phyloP scores from a whole-genome alignment of 306 rosid species.

The Cucumis cinereus region DNA sequence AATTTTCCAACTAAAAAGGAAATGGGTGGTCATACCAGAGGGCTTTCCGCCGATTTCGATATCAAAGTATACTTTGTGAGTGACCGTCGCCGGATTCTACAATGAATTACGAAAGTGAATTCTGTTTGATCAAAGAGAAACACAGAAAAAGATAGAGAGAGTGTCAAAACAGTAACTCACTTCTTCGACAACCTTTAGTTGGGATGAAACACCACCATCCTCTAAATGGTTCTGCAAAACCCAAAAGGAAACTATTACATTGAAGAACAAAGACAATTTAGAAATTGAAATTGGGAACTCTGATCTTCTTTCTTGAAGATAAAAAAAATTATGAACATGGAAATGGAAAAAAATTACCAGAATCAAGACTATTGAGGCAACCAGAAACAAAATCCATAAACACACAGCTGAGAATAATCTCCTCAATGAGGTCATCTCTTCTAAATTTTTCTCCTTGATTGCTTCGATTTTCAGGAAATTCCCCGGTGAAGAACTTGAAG shows the following conservation, averaged over 20 bases:
- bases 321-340: not conserved
- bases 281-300: not conserved
- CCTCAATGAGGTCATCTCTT: slow-evolving; percentile 14
- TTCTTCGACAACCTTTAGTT: not conserved
- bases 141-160: not conserved
- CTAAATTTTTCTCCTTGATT: not conserved
- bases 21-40: slow-evolving; percentile 17
- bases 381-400: slow-evolving; percentile 31
- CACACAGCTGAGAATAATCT: slow-evolving; percentile 18
- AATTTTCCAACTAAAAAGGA: not conserved
- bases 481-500: not conserved
- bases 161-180: not conserved
- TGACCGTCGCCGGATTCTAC: slow-evolving; percentile 28
- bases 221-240: not conserved
- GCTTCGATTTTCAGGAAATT: not conserved
- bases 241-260: not conserved
- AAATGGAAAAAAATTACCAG: slow-evolving; percentile 16
- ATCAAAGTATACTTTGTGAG: slow-evolving; percentile 39
- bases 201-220: slow-evolving; percentile 6
- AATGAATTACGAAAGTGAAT: not conserved
- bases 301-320: not conserved
- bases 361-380: slow-evolving; percentile 21
- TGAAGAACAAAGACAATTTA: not conserved
- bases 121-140: not conserved
- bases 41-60: slow-evolving; percentile 32